A percentile compares a stretch with the other conserved stretches of the same genome.
phyloP scores from a whole-genome alignment of 2,329 filamentous ascomycete genomes.

The Paracoccidioides lutzii region DNA sequence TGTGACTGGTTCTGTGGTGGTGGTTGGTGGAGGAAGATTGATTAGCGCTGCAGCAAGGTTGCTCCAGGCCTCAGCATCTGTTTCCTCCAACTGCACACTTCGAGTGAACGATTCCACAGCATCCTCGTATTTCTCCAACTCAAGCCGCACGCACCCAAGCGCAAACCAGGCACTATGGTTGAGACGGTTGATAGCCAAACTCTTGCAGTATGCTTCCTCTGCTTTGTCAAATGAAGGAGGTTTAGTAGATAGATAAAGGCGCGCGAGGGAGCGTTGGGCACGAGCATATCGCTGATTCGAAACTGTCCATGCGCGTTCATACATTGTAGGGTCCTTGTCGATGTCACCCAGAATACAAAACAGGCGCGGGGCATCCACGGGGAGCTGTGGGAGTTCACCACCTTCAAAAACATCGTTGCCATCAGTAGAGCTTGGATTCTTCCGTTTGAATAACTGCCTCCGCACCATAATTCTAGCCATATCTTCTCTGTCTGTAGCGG shows the following conservation, averaged over 20 bases:
- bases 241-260: conserved; percentile 56
- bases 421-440: conserved; percentile 36
- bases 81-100: conserved; percentile 72
- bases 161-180: conserved; percentile 81
- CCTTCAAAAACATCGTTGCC: conserved; percentile 51
- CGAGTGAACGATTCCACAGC: conserved; percentile 75
- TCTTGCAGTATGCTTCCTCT: conserved; percentile 62
- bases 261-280: conserved; percentile 75
- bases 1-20: conserved; percentile 18
- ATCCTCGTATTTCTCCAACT: conserved; percentile 61
- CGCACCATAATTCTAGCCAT: conserved; percentile 68
- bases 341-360: conserved; percentile 92
- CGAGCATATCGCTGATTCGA: conserved; percentile 70
- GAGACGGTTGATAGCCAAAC: conserved; percentile 65
- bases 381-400: conserved; percentile 54
- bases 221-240: conserved; percentile 52
- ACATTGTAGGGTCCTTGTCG: conserved; percentile 59
- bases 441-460: conserved; percentile 63
- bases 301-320: conserved; percentile 76
- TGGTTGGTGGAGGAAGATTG: conserved; percentile 25
- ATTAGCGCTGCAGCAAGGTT: conserved; percentile 81
- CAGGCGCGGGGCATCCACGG: conserved; percentile 70
- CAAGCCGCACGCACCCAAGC: conserved; percentile 74
- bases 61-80: conserved; percentile 85
- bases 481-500: conserved; percentile 63